Evolutionary conservation across 163 green algal species (phyloP), one percentile per base, ranked within the genome.

Genomic region (Scenedesmus sp.): DNA sequence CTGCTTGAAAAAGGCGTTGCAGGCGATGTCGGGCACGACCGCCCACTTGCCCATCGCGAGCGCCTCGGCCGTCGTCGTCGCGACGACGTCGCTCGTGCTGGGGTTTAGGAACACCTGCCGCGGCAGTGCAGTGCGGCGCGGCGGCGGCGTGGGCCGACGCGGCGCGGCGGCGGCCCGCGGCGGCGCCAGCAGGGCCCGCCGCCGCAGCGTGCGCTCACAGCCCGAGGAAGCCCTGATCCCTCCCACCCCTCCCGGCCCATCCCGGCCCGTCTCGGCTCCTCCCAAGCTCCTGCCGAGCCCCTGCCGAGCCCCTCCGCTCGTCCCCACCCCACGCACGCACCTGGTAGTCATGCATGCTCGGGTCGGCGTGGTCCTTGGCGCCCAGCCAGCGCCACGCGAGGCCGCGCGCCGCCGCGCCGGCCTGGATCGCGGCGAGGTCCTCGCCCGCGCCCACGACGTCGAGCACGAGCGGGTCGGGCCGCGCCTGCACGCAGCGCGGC

Each of bases 101-200:
- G 82, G 92, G 85, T 98, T 98, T 53, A 98, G 78, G 84, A 98
- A 97, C 47, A 98, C 95, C 85, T 92, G 80, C 11, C n/a, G 26
- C 53, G n/a, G 53, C 53, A 62, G n/a, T 39, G 53, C 53, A 26
- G 48, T 57, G 48, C 1, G 17, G 17, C 47, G 14, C 17, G 47
- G 17, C 17, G 47, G 47, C 14, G 14, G 47, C 14, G 47, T 56
- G 47, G 47, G 47, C 17, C 14, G 47, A 17, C 47, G 47, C 47
- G 17, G 47, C 47, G 47, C 14, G 47, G 47, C 17, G 47, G 47
- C 47, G 47, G 47, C 47, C 56, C 56, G 50, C 50, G 24, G 10
- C 14, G 50, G 13, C n/a, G n/a, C n/a, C n/a, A n/a, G n/a, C n/a
- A n/a, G n/a, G n/a, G n/a, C n/a, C n/a, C n/a, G n/a, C n/a, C n/a